These are phyloP conservation scores for Pyrenochaeta sp. DNA, from an alignment of 2,329 filamentous ascomycete species.

Conservation along the genomic window DNA sequence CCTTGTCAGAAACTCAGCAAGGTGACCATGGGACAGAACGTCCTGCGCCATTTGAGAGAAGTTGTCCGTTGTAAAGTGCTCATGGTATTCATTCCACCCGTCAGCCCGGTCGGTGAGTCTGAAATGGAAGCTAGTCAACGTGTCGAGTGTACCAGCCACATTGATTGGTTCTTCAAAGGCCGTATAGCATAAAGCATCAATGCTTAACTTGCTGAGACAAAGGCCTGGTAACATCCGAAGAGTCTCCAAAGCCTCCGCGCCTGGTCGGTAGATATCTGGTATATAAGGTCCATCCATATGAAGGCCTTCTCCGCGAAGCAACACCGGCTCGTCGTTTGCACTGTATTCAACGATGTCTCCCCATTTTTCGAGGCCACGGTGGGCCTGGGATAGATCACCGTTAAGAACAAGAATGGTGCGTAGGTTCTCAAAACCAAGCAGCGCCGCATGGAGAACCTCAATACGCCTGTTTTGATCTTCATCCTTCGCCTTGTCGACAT, in stretches of 20 bases:
- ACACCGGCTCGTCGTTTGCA: neutral
- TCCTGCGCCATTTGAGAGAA: too few relatives aligned
- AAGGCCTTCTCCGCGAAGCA: conserved; percentile 8
- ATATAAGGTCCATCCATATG: neutral
- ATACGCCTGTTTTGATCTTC: neutral
- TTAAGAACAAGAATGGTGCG: conserved; percentile 4
- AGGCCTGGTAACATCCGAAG: neutral
- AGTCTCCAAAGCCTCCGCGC: neutral
- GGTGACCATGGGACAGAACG: too few relatives aligned
- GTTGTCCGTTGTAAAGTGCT: too few relatives aligned
- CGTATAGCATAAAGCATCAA: conserved; percentile 1
- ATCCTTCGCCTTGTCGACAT: conserved; percentile 10
- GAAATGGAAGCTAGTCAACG: conserved; percentile 7
- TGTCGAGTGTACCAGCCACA: neutral
- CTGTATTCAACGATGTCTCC: neutral
- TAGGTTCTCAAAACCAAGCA: conserved; percentile 8
- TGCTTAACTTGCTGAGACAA: conserved; percentile 4
- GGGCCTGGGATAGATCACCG: neutral
- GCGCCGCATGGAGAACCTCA: neutral
- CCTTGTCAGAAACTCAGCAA: neutral
- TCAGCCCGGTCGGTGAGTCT: neutral
- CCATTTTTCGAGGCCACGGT: conserved; percentile 5
- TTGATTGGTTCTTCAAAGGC: neutral
- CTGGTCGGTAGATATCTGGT: neutral
- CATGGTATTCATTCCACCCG: neutral